Evolutionary conservation across 306 rosid species (phyloP).

Genomic region (Boehmeria nivea): DNA sequence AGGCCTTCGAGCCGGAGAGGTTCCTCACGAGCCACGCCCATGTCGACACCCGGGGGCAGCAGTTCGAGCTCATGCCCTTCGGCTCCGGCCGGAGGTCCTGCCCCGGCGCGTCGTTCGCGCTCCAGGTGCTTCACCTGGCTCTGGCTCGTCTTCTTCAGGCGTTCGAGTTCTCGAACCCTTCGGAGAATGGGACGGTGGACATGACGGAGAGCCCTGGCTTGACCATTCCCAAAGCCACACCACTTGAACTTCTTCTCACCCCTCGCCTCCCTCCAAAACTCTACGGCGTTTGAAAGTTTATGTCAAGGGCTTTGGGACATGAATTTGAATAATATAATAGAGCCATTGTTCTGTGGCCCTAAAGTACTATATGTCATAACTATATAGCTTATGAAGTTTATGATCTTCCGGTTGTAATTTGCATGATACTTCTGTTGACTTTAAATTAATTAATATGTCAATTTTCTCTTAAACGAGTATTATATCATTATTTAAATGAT

Average conservation of each 20-base stretch:
- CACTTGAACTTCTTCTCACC: slow-evolving; percentile 38
- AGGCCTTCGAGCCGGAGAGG: slow-evolving; percentile 41
- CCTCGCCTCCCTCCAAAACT: slow-evolving; percentile 41
- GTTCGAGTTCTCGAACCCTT: slow-evolving; percentile 35
- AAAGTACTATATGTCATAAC: too few relatives aligned
- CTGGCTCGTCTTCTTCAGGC: slow-evolving; percentile 47
- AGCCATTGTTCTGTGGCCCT: too few relatives aligned
- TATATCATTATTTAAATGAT: too few relatives aligned
- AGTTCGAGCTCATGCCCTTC: slow-evolving; percentile 50
- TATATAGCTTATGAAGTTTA: too few relatives aligned
- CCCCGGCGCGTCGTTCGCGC: slow-evolving; percentile 50
- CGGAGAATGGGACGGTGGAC: slow-evolving; percentile 22
- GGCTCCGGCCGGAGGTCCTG: slow-evolving; percentile 52
- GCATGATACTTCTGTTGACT: too few relatives aligned
- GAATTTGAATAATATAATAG: neutral
- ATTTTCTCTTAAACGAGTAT: too few relatives aligned
- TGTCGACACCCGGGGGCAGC: slow-evolving; percentile 44
- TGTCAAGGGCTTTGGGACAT: neutral
- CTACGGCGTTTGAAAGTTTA: slow-evolving; percentile 15
- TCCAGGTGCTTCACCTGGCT: slow-evolving; percentile 41
- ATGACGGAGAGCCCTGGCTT: slow-evolving; percentile 48
- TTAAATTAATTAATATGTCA: too few relatives aligned
- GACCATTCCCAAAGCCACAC: slow-evolving; percentile 44
- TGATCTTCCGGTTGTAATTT: too few relatives aligned
- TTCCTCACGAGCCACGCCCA: slow-evolving; percentile 25